A percentile compares a stretch with the other conserved stretches of the same genome.
Conservation (phyloP, 1,139 yeast genomes). For the Candida frijolesensis region DNA sequence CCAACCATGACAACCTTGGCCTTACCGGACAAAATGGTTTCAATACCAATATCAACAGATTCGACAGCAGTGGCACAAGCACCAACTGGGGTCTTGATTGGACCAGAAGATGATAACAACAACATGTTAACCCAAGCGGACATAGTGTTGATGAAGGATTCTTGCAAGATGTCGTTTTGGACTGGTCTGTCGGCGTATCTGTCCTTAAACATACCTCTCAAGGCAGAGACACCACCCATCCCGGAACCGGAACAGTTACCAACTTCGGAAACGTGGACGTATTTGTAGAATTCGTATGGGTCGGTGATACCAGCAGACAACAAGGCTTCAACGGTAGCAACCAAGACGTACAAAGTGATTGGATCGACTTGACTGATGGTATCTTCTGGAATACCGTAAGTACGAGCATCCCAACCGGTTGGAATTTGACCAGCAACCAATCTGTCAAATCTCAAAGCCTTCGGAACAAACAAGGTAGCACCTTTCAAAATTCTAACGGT, state of each 20-base stretch:
- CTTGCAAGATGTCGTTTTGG: constrained; percentile 95
- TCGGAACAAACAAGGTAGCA: constrained; percentile 87
- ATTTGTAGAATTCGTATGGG: constrained; percentile 97
- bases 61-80: constrained; percentile 99
- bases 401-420: constrained; percentile 95
- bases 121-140: constrained; percentile 99
- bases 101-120: constrained; percentile 96
- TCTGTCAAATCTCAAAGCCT: constrained; percentile 93
- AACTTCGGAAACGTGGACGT: constrained; percentile 96
- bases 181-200: constrained; percentile 91
- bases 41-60: constrained; percentile 94
- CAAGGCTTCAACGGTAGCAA: constrained; percentile 92
- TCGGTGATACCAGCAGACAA: constrained; percentile 93
- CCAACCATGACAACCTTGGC: constrained; percentile 97
- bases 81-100: constrained; percentile 98
- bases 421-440: constrained; percentile 99
- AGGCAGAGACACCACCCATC: constrained; percentile 98
- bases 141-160: constrained; percentile 98
- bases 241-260: constrained; percentile 99
- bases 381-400: constrained; percentile 94
- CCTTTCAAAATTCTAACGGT: constrained; percentile 91
- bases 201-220: constrained; percentile 97
- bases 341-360: constrained; percentile 88
- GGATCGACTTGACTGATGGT: constrained; percentile 94
- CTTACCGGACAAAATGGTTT: constrained; percentile 87